Evolutionary conservation across 306 rosid species (phyloP).

Genomic region (Ormosia emarginata): DNA sequence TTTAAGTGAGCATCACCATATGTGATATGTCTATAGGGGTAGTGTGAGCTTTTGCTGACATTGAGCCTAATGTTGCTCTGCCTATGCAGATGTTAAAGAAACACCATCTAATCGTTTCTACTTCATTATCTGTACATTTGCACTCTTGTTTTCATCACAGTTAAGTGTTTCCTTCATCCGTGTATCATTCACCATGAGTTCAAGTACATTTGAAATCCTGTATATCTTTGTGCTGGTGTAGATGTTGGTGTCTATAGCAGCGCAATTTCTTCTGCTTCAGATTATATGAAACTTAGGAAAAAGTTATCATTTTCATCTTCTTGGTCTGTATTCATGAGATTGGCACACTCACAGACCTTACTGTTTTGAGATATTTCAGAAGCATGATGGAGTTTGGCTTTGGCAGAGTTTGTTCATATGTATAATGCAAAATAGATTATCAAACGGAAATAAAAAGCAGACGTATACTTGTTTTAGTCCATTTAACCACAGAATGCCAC

Average conservation of each 20-base stretch:
- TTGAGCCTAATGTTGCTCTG: background rate
- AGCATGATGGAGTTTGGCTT: background rate
- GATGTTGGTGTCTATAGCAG: background rate
- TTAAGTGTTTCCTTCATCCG: background rate
- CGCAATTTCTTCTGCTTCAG: background rate
- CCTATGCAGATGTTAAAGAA: background rate
- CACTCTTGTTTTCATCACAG: background rate
- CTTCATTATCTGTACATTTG: background rate
- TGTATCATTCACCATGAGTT: background rate
- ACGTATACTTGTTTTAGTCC: background rate
- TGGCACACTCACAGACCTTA: background rate
- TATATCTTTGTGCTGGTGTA: background rate
- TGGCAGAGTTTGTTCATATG: background rate
- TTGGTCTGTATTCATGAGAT: background rate
- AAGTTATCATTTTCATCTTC: background rate
- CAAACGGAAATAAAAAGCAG: background rate
- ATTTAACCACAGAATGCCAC: conserved; percentile 18
- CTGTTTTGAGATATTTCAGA: background rate
- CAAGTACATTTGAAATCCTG: background rate
- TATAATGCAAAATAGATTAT: background rate
- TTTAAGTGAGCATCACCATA: background rate
- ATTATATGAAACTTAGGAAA: background rate
- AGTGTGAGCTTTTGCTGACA: background rate
- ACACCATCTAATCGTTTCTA: background rate
- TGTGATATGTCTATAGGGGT: background rate